Evolutionary conservation across 805 yeast species (phyloP), one percentile per base, ranked within the genome.

Genomic region (Saccharomycopsis fibuligera): DNA sequence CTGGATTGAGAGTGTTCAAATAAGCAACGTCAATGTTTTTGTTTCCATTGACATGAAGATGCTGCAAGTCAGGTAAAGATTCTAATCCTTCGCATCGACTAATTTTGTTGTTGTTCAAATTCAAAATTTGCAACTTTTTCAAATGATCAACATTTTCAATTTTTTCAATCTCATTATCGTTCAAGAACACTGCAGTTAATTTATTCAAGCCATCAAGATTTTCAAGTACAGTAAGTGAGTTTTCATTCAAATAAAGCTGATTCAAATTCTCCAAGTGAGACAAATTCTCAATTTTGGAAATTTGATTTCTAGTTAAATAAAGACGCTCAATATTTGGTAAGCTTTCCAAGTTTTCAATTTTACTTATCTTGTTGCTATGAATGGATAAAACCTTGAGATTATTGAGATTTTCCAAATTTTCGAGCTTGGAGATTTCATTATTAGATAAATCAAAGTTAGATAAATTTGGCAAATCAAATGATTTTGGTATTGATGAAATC

Each of bases 241-340:
- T 48, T 6, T 39, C 43, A 12, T 39, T 91, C 51, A 91, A 73
- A 45, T 91, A 65, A 43, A 82, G 70, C 65, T 89, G 96, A 60
- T 79, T 66, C 43, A 60, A 62, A 14, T 52, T 56, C 6, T 66
- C 68, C 4, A 53, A 44, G 45, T 67, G 68, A 49, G 17, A 14
- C 37, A 48, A 35, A 27, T 43, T 40, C 74, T 80, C 51, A 33
- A 48, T 48, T 17, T 48, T 48, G 9, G 19, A 19, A 33, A 48
- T 48, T 35, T 38, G 30, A 25, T 48, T 48, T 21, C 22, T 37
- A 22, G 23, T 33, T 36, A 48, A 44, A 33, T 39, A 37, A n/a
- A 48, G 21, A 14, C 8, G 16, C 21, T 43, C 24, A 8, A 48
- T 19, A 25, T 35, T 23, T 9, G 12, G 29, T 12, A 48, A 33